phyloP scores from a whole-genome alignment of 2,329 filamentous ascomycete genomes.

The Trichoderma polysporum region DNA sequence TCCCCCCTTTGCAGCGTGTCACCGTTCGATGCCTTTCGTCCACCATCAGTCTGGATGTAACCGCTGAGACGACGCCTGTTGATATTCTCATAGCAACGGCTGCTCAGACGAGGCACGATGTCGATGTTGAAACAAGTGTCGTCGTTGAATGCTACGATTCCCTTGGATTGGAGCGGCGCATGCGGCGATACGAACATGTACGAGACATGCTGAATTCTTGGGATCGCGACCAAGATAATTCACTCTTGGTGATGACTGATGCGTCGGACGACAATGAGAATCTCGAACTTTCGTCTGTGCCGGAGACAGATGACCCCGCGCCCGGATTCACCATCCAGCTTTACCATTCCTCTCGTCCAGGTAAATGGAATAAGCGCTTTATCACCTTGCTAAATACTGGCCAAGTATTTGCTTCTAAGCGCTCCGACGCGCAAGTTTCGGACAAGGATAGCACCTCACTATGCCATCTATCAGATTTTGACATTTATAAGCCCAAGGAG shows the following conservation, averaged over 20 bases:
- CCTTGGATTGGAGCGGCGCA: slow-evolving; percentile 75
- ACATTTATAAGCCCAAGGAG: slow-evolving; percentile 77
- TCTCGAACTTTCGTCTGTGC: slow-evolving; percentile 65
- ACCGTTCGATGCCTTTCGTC: slow-evolving; percentile 70
- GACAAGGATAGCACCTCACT: slow-evolving; percentile 69
- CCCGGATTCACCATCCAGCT: slow-evolving; percentile 67
- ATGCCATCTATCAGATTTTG: slow-evolving; percentile 88
- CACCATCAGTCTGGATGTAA: slow-evolving; percentile 69
- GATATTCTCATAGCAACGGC: slow-evolving; percentile 71
- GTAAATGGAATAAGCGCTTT: slow-evolving; percentile 86
- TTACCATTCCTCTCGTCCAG: slow-evolving; percentile 76
- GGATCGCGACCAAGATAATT: slow-evolving; percentile 78
- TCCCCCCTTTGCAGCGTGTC: slow-evolving; percentile 53
- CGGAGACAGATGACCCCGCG: slow-evolving; percentile 58
- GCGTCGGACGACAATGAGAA: slow-evolving; percentile 55
- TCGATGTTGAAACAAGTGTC: slow-evolving; percentile 66
- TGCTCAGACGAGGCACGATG: slow-evolving; percentile 59
- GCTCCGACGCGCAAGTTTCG: slow-evolving; percentile 53
- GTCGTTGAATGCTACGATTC: slow-evolving; percentile 74
- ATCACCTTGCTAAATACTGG: slow-evolving; percentile 73
- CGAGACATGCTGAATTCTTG: slow-evolving; percentile 90
- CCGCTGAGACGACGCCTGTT: slow-evolving; percentile 68
- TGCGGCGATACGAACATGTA: slow-evolving; percentile 83
- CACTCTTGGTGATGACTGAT: slow-evolving; percentile 64
- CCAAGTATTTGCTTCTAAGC: slow-evolving; percentile 71